Percentiles rank a stretch among this genome's conserved stretches.
phyloP scores from a whole-genome alignment of 768 basidiomycete genomes.

The Dacryopinax primogenitus region DNA sequence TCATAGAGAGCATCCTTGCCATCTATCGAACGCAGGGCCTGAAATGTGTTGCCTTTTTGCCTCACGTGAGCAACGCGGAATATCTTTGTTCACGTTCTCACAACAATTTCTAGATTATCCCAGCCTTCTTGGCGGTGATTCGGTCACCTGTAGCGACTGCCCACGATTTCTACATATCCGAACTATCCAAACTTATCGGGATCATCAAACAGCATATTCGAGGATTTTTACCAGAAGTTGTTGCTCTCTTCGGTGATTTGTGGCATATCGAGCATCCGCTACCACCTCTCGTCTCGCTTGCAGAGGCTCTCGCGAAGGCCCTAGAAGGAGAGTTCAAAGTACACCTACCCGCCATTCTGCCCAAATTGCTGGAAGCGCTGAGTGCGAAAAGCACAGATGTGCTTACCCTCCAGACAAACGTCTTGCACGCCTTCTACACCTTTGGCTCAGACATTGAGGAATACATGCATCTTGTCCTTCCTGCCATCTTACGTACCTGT shows the following conservation, averaged over 20 bases:
- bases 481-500: conserved; percentile 82
- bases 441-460: conserved; percentile 97
- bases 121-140: conserved; percentile 83
- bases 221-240: conserved; percentile 76
- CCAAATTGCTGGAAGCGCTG: conserved; percentile 79
- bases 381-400: conserved; percentile 79
- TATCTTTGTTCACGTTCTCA: not conserved
- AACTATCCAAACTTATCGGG: conserved; percentile 84
- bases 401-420: conserved; percentile 68
- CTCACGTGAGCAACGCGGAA: conserved; percentile 48
- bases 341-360: conserved; percentile 80
- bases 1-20: conserved; percentile 95
- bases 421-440: conserved; percentile 87
- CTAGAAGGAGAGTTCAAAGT: conserved; percentile 96
- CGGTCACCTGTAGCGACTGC: conserved; percentile 64
- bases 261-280: conserved; percentile 78
- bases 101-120: conserved; percentile 49
- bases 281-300: conserved; percentile 78
- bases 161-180: conserved; percentile 89
- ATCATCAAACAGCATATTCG: conserved; percentile 97
- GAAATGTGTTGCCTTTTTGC: conserved; percentile 88
- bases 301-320: conserved; percentile 85
- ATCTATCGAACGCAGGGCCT: conserved; percentile 97
- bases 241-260: conserved; percentile 72
- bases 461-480: conserved; percentile 91